A percentile compares a stretch with the other conserved stretches of the same genome.
Evolutionary conservation across 176 grass and related monocot species (phyloP).

Genomic region (Elymus sibiricus): DNA sequence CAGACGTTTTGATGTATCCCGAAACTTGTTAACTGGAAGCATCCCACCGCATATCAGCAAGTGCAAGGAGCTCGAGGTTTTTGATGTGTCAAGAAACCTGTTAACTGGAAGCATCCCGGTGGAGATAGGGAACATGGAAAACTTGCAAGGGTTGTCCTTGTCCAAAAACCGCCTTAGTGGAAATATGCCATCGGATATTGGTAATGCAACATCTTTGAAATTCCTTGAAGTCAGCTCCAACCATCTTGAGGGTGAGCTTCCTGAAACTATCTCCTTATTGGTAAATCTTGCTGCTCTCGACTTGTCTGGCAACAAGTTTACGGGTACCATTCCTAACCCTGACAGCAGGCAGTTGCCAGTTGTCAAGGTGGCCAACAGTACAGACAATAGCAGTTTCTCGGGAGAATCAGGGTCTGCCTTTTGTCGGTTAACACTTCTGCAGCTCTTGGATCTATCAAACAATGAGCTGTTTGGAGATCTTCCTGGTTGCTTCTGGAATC

Average conservation of each 20-base stretch:
- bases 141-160: neutral
- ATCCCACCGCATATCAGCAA: neutral
- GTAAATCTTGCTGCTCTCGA: neutral
- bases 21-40: neutral
- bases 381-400: neutral
- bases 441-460: neutral
- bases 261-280: neutral
- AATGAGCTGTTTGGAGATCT: neutral
- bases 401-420: neutral
- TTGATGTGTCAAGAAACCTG: too few relatives aligned
- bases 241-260: neutral
- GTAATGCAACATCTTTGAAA: slow-evolving; percentile 29
- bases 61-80: too few relatives aligned
- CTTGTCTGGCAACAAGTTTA: neutral
- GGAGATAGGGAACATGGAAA: slow-evolving; percentile 34
- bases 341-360: neutral
- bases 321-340: neutral
- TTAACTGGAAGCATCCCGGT: slow-evolving; percentile 25
- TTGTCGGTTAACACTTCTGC: neutral
- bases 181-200: neutral
- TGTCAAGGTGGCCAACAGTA: neutral
- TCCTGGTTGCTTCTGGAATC: neutral
- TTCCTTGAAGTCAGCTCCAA: neutral
- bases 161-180: neutral
- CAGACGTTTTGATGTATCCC: neutral